Percentiles rank a stretch among this genome's conserved stretches.
Evolutionary conservation across 2,329 filamentous ascomycete species (phyloP).

Genomic region (Venturia effusa): DNA sequence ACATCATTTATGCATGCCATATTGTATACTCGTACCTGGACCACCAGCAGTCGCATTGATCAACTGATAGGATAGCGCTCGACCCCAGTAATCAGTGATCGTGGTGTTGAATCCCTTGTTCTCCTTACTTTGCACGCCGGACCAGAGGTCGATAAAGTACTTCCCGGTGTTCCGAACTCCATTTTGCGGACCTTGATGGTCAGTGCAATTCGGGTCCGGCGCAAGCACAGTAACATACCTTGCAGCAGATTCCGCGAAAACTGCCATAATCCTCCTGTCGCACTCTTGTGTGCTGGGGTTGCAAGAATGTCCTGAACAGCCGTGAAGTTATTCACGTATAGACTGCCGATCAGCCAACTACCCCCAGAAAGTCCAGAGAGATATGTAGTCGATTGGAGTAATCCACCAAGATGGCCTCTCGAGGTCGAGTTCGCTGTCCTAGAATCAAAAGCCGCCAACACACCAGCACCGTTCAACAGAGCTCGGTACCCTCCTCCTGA

Average conservation of each 20-base stretch:
- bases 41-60: conserved; percentile 68
- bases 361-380: conserved; percentile 72
- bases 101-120: conserved; percentile 57
- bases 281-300: conserved; percentile 25
- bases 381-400: conserved; percentile 75
- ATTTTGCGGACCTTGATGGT: conserved; percentile 32
- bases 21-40: conserved; percentile 25
- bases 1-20: not conserved
- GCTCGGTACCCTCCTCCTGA: conserved; percentile 82
- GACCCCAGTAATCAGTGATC: conserved; percentile 81
- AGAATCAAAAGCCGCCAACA: conserved; percentile 66
- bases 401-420: conserved; percentile 62
- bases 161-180: conserved; percentile 42
- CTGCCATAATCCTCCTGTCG: conserved; percentile 45
- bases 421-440: conserved; percentile 53
- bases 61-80: conserved; percentile 76
- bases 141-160: conserved; percentile 52
- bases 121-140: conserved; percentile 49
- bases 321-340: conserved; percentile 70
- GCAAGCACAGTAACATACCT: conserved; percentile 22
- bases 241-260: conserved; percentile 52
- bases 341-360: conserved; percentile 72
- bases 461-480: conserved; percentile 74
- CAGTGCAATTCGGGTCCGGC: not conserved
- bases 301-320: conserved; percentile 48